A percentile compares a stretch with the other conserved stretches of the same genome.
phyloP scores from a whole-genome alignment of 2,329 filamentous ascomycete species.

The Phaeosphaeriaceae sp. region DNA sequence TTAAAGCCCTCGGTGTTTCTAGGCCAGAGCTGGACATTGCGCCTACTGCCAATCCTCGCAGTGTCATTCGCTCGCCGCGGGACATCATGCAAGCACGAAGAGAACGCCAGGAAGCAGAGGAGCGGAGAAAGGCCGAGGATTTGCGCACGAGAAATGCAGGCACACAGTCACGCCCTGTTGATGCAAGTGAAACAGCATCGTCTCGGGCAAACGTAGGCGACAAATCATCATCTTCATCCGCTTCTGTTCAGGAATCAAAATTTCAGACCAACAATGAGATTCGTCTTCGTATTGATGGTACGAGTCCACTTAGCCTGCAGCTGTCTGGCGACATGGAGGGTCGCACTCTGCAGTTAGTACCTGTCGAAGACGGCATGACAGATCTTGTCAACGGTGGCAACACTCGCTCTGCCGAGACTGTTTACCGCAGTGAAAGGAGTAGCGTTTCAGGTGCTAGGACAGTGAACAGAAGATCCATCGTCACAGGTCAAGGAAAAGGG shows the following conservation, averaged over 20 bases:
- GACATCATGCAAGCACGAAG: background rate
- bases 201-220: no score
- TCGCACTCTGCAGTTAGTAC: constrained; percentile 42
- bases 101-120: background rate
- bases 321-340: constrained; percentile 49
- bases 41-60: background rate
- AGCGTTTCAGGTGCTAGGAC: constrained; percentile 27
- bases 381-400: constrained; percentile 42
- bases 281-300: constrained; percentile 43
- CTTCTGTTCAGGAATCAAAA: no score
- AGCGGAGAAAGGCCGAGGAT: background rate
- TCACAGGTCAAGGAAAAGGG: constrained; percentile 26
- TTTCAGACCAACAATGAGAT: constrained; percentile 44
- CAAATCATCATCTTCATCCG: no score
- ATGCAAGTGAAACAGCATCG: no score
- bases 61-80: background rate
- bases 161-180: no score
- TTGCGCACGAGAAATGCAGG: background rate
- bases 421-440: constrained; percentile 39
- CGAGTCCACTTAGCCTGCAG: constrained; percentile 40
- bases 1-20: background rate
- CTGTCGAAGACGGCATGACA: constrained; percentile 44
- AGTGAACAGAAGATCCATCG: constrained; percentile 23
- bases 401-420: constrained; percentile 29
- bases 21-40: background rate